Evolutionary conservation across 2,329 filamentous ascomycete genomes (phyloP), one percentile per base, ranked within the genome.

Genomic region (Apiospora hydei): DNA sequence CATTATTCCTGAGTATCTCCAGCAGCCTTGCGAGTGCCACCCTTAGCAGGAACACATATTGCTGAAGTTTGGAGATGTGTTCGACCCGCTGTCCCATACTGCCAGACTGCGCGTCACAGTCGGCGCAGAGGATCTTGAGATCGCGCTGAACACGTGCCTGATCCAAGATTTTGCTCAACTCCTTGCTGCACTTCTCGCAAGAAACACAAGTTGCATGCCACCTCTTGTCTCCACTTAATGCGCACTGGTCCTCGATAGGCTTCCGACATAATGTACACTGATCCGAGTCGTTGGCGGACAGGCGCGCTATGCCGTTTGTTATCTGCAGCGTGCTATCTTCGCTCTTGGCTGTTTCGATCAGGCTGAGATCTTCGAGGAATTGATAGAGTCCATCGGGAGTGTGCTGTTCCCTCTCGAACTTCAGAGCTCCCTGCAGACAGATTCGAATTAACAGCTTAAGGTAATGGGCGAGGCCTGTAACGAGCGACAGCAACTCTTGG

Each of bases 401-500:
- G 70, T 88, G 87, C 68, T 91, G 92, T 78, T 98, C 96, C 71
- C 94, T 92, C 82, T 99, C 96, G 51, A 98, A 89, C 78, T 95
- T 96, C 67, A 99, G 85, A 8, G 96, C 93, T 44, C 96, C 96
- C 81, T 98, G 97, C 41, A 99, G 88, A 80, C 96, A 98, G 77
- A 99, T 99, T 69, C 96, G 91, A 77, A 99, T 99, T 73, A 99
- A 89, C 46, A 99, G 92, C 83, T 99, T 99, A 70, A 99, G 90
- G 80, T 99, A 99, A 82, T 99, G 96, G 24, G 96, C 96, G 69
- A 99, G 88, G 47, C 96, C 96, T 51, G 96, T 99, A 70, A 99
- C 96, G 10, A 99, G 88, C 8, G 96, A 97, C n/a, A 99, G 85
- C n/a, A 99, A 88, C 81, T 99, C 96, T 81, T 99, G 96, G 11